Base-by-base conservation (phyloP, 1,139 yeast genomes). In the Sugiyamaella neomexicana region DNA sequence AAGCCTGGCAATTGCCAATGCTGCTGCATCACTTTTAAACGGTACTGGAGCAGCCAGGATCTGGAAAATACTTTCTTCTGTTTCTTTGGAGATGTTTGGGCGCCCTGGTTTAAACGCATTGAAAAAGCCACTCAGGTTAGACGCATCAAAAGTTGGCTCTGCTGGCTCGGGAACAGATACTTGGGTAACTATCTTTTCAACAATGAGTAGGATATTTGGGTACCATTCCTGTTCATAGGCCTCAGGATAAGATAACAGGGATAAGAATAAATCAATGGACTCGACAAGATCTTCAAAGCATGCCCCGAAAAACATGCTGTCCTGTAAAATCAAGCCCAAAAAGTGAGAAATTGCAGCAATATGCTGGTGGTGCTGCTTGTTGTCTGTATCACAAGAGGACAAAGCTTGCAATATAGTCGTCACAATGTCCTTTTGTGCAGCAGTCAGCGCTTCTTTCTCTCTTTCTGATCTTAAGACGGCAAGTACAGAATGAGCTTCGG, bases 1-100 rank as follows among this genome's bases (percentile, higher is more conserved):
- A 1, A 85, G 63, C 38, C 83, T 74, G 10, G 82, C 75, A 1
- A 82, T 68, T 0, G 82, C 78, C 1, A 78, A 61, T 0, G 86
- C 85, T 1, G 81, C 69, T 39, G 77, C 72, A 16, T 78, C 74
- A 41, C 74, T 75, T 1, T 73, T 65, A 7, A 82, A 66, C 0
- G 72, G 72, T 2, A 72, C 70, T 2, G 80, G 67, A 1, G 68
- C 60, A 1, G 81, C 61, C 17, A 86, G 53, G 0, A 68, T 64
- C 0, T 76, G 72, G 55, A 85, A 79, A 0, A 87, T 65, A 1
- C 62, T 56, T 2, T 69, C 68, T 39, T 72, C 72, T 1, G 66
- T 50, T 1, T 60, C 70, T 2, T 66, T 65, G 5, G 73, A 68
- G 16, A 83, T 37, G 57, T 52, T 46, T 1, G 60, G 58, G 8